phyloP scores from a whole-genome alignment of 176 grass and related monocot genomes.

The Lolium perenne region DNA sequence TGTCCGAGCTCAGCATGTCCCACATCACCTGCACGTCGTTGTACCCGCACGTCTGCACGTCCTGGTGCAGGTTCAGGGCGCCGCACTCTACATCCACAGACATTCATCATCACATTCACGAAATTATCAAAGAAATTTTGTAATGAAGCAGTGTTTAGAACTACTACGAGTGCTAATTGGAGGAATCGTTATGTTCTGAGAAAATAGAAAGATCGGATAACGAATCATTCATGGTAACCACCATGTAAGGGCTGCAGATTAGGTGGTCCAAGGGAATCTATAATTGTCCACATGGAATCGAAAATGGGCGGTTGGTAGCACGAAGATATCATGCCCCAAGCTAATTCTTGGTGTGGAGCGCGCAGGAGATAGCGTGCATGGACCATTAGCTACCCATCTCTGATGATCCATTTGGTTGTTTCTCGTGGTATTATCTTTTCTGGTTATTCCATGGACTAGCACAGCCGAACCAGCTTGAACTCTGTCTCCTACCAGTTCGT shows the following conservation, averaged over 20 bases:
- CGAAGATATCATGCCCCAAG: constrained; percentile 9
- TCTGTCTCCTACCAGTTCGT: background rate
- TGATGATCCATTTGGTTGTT: constrained; percentile 32
- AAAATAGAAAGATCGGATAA: background rate
- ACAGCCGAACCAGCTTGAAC: background rate
- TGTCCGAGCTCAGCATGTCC: constrained; percentile 81
- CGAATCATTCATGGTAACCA: background rate
- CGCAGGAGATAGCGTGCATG: constrained; percentile 14
- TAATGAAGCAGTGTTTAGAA: background rate
- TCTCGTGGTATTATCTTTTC: background rate
- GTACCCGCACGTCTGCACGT: constrained; percentile 96
- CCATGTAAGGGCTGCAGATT: constrained; percentile 37
- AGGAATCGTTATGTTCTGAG: background rate
- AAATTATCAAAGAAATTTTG: background rate
- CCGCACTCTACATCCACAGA: constrained; percentile 63
- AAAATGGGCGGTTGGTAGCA: constrained; percentile 28
- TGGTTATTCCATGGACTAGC: background rate
- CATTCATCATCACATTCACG: background rate
- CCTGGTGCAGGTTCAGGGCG: constrained; percentile 72
- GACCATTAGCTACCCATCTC: constrained; percentile 30
- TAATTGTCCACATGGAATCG: background rate
- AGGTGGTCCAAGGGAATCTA: constrained; percentile 45
- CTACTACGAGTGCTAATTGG: background rate
- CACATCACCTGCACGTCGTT: constrained; percentile 98
- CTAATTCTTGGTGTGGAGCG: constrained; percentile 31